Percentiles rank a stretch among this genome's conserved stretches.
Evolutionary conservation across 805 yeast species (phyloP).

Genomic region (Limtongia smithiae): DNA sequence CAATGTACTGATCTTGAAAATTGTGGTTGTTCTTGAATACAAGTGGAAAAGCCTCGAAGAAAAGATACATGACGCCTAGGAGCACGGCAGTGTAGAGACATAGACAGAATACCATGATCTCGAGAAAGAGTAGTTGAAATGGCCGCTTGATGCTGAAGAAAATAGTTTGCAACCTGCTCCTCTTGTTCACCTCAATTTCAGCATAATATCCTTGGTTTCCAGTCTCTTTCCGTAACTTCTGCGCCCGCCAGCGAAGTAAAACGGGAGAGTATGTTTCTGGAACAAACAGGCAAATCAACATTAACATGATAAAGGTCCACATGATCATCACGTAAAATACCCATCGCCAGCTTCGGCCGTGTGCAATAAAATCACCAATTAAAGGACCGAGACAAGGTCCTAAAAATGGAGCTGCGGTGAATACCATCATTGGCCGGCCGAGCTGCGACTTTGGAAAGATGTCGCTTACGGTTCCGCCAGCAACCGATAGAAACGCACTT

Average conservation of each 20-base stretch:
- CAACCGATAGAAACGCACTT: conserved; percentile 76
- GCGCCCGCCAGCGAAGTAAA: conserved; percentile 63
- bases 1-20: conserved; percentile 54
- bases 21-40: conserved; percentile 50
- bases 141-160: conserved; percentile 52
- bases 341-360: conserved; percentile 59
- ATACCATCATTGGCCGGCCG: conserved; percentile 26
- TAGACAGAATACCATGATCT: conserved; percentile 53
- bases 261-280: conserved; percentile 92
- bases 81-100: conserved; percentile 56
- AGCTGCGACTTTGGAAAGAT: conserved; percentile 55
- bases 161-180: conserved; percentile 41
- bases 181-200: conserved; percentile 41
- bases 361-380: conserved; percentile 46
- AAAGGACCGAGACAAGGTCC: conserved; percentile 70
- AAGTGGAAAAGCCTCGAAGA: conserved; percentile 57
- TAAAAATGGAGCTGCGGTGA: conserved; percentile 37
- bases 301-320: conserved; percentile 16
- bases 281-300: conserved; percentile 40
- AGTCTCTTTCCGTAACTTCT: conserved; percentile 47
- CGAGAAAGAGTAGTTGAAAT: conserved; percentile 44
- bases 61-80: conserved; percentile 55
- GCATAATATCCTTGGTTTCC: conserved; percentile 42
- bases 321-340: conserved; percentile 52
- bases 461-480: conserved; percentile 79